Evolutionary conservation across 1,284 basidiomycete genomes (phyloP), one percentile per base, ranked within the genome.

Genomic region (Cryptococcus neoformans): DNA sequence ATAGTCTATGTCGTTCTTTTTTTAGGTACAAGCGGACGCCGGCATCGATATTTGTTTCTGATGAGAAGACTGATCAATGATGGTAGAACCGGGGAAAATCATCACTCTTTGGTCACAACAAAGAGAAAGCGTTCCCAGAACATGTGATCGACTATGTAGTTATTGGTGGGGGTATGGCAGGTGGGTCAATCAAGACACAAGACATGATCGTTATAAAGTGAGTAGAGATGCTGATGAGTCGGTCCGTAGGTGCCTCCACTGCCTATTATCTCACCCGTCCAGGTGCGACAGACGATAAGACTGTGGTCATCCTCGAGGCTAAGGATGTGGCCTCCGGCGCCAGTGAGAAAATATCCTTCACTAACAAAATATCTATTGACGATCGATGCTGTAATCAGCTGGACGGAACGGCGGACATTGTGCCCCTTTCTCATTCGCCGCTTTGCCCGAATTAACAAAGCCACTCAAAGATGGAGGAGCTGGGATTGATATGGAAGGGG

Each of bases 331-430:
- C 62, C 11, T 68, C 65, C 10, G 71, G 72, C 6, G 72, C 72
- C 10, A 64, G 68, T 66, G 48, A 57, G 69, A 58, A 21, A 21
- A 21, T 21, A 21, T 21, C 21, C 21, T 21, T 21, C 21, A 21
- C 21, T 21, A 21, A 21, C 21, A 21, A 21, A 21, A 21, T 21
- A 21, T 21, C 21, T 21, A 21, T 21, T 12, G 6, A 52, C 21
- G 21, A 21, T 21, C 21, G 21, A 21, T 21, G 21, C 21, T 12
- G 41, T 28, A 9, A 16, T 10, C 49, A 72, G 70, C 65, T 28
- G 74, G 74, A 1, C 59, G 74, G 11, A 74, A 76, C 51, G 75
- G 73, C 16, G 73, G 73, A 8, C 72, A 74, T 48, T 59, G 72
- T 36, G 67, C 66, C 0, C 69, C 70, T 1, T 63, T 55, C 39